Evolutionary conservation across 805 yeast species (phyloP).

Genomic region (Ogataea zsoltii): DNA sequence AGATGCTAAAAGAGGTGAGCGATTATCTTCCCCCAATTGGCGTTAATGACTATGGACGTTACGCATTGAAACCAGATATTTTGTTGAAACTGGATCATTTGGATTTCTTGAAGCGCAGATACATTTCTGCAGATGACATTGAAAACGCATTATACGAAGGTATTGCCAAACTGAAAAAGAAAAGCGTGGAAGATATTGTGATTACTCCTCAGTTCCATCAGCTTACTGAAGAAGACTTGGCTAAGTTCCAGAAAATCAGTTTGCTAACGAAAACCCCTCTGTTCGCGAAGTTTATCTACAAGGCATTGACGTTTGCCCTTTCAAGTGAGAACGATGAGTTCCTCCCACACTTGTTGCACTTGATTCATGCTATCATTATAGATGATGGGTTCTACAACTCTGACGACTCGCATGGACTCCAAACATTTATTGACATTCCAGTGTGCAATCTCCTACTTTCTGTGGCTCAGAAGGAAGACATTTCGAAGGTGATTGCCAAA

Average conservation of each 20-base stretch:
- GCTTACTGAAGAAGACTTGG: slow-evolving; percentile 27
- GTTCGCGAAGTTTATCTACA: slow-evolving; percentile 59
- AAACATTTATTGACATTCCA: slow-evolving; percentile 51
- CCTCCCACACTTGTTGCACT: slow-evolving; percentile 62
- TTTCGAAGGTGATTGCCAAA: slow-evolving; percentile 47
- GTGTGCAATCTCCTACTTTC: slow-evolving; percentile 55
- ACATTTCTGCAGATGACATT: slow-evolving; percentile 51
- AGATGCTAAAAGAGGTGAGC: slow-evolving; percentile 56
- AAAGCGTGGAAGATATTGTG: slow-evolving; percentile 44
- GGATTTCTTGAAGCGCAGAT: slow-evolving; percentile 46
- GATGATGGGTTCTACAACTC: slow-evolving; percentile 33
- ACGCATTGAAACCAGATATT: slow-evolving; percentile 51
- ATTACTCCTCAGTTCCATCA: slow-evolving; percentile 45
- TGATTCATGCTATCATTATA: slow-evolving; percentile 61
- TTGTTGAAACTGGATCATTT: slow-evolving; percentile 59
- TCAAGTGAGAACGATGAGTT: slow-evolving; percentile 52
- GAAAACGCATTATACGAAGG: slow-evolving; percentile 47
- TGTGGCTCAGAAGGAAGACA: slow-evolving; percentile 46
- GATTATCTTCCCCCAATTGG: slow-evolving; percentile 66
- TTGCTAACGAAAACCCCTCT: slow-evolving; percentile 49
- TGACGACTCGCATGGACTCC: slow-evolving; percentile 36
- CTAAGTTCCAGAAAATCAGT: slow-evolving; percentile 44
- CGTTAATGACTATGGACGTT: slow-evolving; percentile 65
- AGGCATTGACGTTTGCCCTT: slow-evolving; percentile 55
- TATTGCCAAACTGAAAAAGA: slow-evolving; percentile 40